Percentiles rank a stretch among this genome's conserved stretches.
Conservation (phyloP, 2,329 filamentous ascomycete genomes). For the Neofusicoccum sp. region DNA sequence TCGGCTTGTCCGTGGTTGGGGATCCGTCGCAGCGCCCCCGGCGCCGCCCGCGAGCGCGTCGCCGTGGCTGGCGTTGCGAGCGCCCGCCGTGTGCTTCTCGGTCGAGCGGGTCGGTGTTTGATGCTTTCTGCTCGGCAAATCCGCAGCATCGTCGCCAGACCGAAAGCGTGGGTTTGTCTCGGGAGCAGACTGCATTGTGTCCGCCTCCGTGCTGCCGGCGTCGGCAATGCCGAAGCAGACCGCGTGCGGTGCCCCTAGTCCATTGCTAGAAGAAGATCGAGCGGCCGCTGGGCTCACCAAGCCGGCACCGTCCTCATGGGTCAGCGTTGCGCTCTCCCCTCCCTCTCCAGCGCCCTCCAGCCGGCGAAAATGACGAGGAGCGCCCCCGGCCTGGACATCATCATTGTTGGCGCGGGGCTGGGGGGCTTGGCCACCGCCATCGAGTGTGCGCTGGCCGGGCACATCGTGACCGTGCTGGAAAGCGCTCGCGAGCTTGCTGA, state of each 20-base stretch:
- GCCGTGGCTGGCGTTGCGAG: no score
- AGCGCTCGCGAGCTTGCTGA: conserved; percentile 43
- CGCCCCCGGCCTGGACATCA: background rate
- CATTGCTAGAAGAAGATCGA: background rate
- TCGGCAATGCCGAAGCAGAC: no score
- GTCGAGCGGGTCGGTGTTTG: no score
- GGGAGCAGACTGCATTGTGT: no score
- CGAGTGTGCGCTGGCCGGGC: conserved; percentile 40
- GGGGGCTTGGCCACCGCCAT: conserved; percentile 46
- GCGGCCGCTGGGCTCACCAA: no score
- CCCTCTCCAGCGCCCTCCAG: background rate
- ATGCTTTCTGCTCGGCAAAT: no score
- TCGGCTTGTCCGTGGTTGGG: background rate
- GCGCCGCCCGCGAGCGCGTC: no score
- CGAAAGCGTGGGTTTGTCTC: no score
- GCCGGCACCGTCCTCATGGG: background rate
- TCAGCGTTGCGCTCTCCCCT: background rate
- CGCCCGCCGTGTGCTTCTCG: no score
- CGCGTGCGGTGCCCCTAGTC: background rate
- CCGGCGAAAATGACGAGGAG: background rate
- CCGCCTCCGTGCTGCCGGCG: no score
- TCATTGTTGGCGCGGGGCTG: conserved; percentile 41
- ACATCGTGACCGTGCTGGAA: conserved; percentile 44
- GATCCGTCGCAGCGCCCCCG: background rate
- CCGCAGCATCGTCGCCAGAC: no score